phyloP scores from a whole-genome alignment of 768 basidiomycete species.

The Tulasnella sp. region DNA sequence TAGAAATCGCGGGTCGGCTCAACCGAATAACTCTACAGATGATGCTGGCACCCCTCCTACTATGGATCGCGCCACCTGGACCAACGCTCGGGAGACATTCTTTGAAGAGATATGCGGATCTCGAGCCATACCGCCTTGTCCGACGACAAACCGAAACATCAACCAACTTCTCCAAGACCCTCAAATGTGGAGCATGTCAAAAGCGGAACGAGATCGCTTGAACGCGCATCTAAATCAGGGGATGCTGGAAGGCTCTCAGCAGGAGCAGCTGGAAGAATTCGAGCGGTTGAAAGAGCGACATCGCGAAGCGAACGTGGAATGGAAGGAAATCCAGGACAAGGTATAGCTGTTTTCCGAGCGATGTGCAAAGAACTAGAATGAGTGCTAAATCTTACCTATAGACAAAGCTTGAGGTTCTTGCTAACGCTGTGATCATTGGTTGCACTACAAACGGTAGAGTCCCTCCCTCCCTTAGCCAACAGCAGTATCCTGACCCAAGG shows the following conservation, averaged over 20 bases:
- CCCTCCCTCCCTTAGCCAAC: neutral
- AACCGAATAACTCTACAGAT: neutral
- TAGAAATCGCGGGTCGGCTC: neutral
- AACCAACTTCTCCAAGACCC: slow-evolving; percentile 44
- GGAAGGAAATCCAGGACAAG: slow-evolving; percentile 56
- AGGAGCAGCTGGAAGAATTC: slow-evolving; percentile 50
- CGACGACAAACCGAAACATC: slow-evolving; percentile 45
- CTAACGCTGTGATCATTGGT: slow-evolving; percentile 63
- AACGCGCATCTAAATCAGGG: slow-evolving; percentile 54
- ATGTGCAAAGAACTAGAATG: neutral
- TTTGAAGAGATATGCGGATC: slow-evolving; percentile 9
- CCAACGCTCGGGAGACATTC: neutral
- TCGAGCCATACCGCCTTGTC: slow-evolving; percentile 48
- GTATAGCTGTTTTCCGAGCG: slow-evolving; percentile 57
- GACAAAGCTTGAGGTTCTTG: slow-evolving; percentile 61
- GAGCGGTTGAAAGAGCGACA: slow-evolving; percentile 49
- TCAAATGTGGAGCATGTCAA: slow-evolving; percentile 60
- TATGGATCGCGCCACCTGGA: neutral
- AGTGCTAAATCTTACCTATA: slow-evolving; percentile 46
- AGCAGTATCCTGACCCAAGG: neutral
- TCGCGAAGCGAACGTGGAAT: slow-evolving; percentile 47
- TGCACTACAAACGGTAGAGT: slow-evolving; percentile 72
- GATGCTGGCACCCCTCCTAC: neutral
- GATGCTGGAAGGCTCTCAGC: slow-evolving; percentile 45
- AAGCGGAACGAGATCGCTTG: slow-evolving; percentile 52